Base-by-base conservation (phyloP, 139 green algal genomes). In the Chlorella sp. region DNA sequence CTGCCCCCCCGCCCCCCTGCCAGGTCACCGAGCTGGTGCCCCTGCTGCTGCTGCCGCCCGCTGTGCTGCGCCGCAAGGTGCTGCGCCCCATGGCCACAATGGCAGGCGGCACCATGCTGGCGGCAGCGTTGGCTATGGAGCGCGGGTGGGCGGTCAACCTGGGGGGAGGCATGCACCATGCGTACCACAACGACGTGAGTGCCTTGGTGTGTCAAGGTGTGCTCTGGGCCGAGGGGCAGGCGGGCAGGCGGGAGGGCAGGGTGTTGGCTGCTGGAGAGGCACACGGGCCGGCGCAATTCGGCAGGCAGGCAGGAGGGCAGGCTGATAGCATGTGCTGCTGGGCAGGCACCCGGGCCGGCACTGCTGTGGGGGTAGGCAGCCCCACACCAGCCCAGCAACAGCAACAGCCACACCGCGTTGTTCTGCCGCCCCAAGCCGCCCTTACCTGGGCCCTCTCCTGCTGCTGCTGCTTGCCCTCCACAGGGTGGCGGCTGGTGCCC, bases 111-210 rank as follows among this genome's bases (percentile, higher is more conserved):
- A 83, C 94, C 69, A 94, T 98, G 83, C 91, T 98, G 77, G 95
- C 95, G 0, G 88, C 93, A 24, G 95, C 88, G 0, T 89, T 98
- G 73, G 96, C 96, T 0, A 77, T 97, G 69, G 87, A 95, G 89
- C 86, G 87, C 14, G 96, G 96, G n/a, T 98, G 95, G 95, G 92
- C 95, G 0, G 90, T 98, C 53, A 97, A 98, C 83, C 16, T 98
- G 12, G 96, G 96, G 5, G 96, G 96, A 28, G 96, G 96, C 84
- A 96, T 97, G 95, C 96, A 97, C 85, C 96, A 98, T 81, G 96
- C 95, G 7, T 83, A 83, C 48, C 80, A 68, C 37, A 86, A 92
- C 30, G 68, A 92, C 53, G 92, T 68, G 48, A 85, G 80, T 3
- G 48, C 15, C 18, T 9, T 9, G 48, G 7, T 57, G 48, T 57